These are phyloP conservation scores for Russula virescens DNA, from an alignment of 768 basidiomycete species.

Conservation along the genomic window DNA sequence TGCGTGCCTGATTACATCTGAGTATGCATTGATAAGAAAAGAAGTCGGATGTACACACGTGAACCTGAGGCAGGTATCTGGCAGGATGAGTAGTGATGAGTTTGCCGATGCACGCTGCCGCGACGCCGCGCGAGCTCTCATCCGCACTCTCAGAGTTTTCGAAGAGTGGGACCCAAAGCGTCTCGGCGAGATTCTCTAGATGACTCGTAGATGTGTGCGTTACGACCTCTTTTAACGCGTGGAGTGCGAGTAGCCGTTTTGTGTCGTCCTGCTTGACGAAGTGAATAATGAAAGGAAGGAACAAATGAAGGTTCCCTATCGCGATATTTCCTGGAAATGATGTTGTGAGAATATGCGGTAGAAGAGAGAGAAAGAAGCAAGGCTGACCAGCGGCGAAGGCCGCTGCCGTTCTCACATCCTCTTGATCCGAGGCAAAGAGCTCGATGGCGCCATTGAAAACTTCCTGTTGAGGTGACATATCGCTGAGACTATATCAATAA, in stretches of 20 bases:
- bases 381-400: conserved; percentile 81
- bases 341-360: neutral
- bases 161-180: conserved; percentile 89
- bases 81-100: conserved; percentile 88
- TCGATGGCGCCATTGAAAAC: conserved; percentile 71
- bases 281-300: conserved; percentile 80
- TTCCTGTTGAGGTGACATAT: conserved; percentile 77
- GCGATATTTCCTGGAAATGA: conserved; percentile 74
- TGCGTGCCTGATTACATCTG: conserved; percentile 46
- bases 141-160: conserved; percentile 85
- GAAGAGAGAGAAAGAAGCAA: conserved; percentile 23
- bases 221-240: conserved; percentile 94
- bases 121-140: conserved; percentile 89
- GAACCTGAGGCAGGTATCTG: conserved; percentile 87
- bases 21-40: neutral
- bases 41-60: conserved; percentile 44
- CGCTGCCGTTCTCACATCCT: conserved; percentile 85
- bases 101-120: conserved; percentile 94
- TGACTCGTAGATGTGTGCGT: conserved; percentile 84
- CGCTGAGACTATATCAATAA: conserved; percentile 43
- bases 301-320: conserved; percentile 84
- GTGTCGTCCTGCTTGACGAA: conserved; percentile 68
- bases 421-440: conserved; percentile 69
- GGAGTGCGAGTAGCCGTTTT: conserved; percentile 79
- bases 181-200: conserved; percentile 80